These are phyloP conservation scores for Gossypium trilobum DNA, from an alignment of 441 rosid species.

Conservation along the genomic window DNA sequence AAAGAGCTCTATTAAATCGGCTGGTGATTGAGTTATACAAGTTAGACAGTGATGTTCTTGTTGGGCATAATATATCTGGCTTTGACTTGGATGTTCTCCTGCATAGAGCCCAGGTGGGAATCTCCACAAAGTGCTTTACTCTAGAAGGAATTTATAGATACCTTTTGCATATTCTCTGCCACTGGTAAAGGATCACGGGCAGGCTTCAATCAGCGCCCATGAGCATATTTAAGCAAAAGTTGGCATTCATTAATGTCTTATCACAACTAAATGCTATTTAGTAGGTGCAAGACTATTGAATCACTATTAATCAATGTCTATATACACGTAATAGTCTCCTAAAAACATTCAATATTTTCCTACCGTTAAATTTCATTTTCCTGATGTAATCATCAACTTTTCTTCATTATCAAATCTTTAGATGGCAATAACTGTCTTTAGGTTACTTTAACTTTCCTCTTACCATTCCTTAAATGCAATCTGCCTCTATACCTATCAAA, in stretches of 20 bases:
- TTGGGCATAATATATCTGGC: conserved; percentile 95
- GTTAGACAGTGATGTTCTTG: conserved; percentile 87
- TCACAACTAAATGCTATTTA: background rate
- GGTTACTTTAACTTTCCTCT: background rate
- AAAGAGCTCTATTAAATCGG: conserved; percentile 82
- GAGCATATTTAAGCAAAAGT: conserved; percentile 3
- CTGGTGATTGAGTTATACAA: conserved; percentile 74
- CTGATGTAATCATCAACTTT: background rate
- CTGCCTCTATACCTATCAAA: background rate
- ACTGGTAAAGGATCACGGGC: background rate
- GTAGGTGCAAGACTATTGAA: background rate
- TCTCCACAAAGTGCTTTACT: conserved; percentile 14
- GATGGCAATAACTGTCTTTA: background rate
- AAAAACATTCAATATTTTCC: background rate
- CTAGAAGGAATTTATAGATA: background rate
- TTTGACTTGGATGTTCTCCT: conserved; percentile 94
- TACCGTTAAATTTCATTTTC: background rate
- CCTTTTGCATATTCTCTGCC: background rate
- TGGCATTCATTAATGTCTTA: background rate
- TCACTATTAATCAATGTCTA: conserved; percentile 3
- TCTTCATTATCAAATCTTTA: background rate
- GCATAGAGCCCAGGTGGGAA: conserved; percentile 73
- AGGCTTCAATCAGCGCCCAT: conserved; percentile 1
- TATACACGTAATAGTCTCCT: background rate
- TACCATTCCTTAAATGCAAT: background rate